Percentiles rank a stretch among this genome's conserved stretches.
Conservation (phyloP, 306 rosid species). For the Rosa multiflora region DNA sequence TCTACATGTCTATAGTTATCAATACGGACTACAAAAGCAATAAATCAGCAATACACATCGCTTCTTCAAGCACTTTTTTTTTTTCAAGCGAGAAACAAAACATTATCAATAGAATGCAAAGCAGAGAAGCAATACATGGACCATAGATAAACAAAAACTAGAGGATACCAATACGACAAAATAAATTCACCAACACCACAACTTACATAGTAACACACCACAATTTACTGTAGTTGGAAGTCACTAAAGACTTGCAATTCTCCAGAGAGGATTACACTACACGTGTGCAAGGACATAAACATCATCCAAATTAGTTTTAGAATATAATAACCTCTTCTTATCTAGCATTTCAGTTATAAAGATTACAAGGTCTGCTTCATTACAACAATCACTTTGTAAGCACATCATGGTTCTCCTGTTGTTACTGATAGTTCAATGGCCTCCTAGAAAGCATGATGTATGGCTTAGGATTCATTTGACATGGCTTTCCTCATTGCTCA, state of each 20-base stretch:
- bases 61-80: too few relatives aligned
- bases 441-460: constrained; percentile 98
- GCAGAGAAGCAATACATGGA: background rate
- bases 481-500: too few relatives aligned
- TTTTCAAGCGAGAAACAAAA: background rate
- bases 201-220: background rate
- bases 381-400: constrained; percentile 49
- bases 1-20: too few relatives aligned
- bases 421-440: constrained; percentile 85
- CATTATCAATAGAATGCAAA: background rate
- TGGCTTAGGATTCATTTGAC: constrained; percentile 54
- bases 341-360: constrained; percentile 26
- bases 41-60: too few relatives aligned
- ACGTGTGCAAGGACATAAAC: constrained; percentile 15
- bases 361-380: background rate
- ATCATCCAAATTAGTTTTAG: constrained; percentile 8
- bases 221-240: too few relatives aligned
- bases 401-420: constrained; percentile 68
- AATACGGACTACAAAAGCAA: too few relatives aligned
- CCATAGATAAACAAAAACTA: constrained; percentile 20
- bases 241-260: constrained; percentile 32
- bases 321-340: constrained; percentile 27
- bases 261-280: constrained; percentile 50
- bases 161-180: constrained; percentile 28
- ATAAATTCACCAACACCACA: constrained; percentile 10